Evolutionary conservation across 768 basidiomycete species (phyloP), one percentile per base, ranked within the genome.

Genomic region (Agrocybe praecox): DNA sequence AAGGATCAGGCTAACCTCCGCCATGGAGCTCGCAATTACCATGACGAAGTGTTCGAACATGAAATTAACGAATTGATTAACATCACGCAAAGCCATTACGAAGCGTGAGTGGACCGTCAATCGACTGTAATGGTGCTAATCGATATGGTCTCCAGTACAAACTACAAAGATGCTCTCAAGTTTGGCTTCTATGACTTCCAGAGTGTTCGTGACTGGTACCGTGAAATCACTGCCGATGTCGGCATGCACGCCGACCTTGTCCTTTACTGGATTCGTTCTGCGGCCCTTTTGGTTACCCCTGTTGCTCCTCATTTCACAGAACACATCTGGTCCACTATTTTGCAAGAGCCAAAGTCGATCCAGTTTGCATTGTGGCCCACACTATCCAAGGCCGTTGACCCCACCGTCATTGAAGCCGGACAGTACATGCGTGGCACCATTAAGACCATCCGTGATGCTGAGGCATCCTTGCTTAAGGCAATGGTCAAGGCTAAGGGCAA

Each of bases 171-270:
- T 56, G 95, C 96, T 10, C 73, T 98, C 59, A 96, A 98, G 73
- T 89, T 82, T 61, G 96, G 96, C 46, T 96, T 98, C 76, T 99
- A 95, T 80, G 95, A 97, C 66, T 83, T 96, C 62, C 94, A 98
- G 71, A 89, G 84, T 49, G 80, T 87, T 2, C 90, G 97, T 46
- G 96, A 98, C 69, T 95, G 94, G 89, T 98, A 98, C 72, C 92
- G 95, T 55, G 91, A 95, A 69, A 92, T 96, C 49, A 95, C 92
- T 2, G 76, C 84, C 7, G 92, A 94, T 58, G 76, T 88, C 48
- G 93, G 94, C 24, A 97, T 98, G 94, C 96, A 98, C 73, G 78
- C 69, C 48, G 94, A 94, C 58, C 84, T 98, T 46, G 86, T 96
- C 66, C 76, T 85, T 59, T 84, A 86, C 77, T 98, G 90, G 90